Evolutionary conservation across 345 rosid species (phyloP), one percentile per base, ranked within the genome.

Genomic region (Linum lewisii): DNA sequence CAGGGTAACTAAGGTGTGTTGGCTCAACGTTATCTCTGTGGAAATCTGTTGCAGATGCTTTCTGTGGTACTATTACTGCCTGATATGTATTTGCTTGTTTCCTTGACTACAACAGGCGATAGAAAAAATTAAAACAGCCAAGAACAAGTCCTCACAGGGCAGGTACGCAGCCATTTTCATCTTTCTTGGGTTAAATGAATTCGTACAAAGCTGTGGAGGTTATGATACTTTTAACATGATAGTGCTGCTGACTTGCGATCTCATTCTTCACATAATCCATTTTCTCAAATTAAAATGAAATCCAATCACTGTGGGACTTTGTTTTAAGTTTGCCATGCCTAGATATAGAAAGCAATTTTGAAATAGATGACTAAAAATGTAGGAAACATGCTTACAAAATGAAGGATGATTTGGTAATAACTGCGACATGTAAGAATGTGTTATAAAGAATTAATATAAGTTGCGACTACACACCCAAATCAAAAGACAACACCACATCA

Each of bases 141-240:
- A 87, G 85, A 85, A 87, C 76, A 93, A 87, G 81, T 81, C 88
- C 65, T 75, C 96, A n/a, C 97, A 93, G 81, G 99, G 95, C 60
- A 77, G 88, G 99, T 93, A 63, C 69, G 85, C 60, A 59, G 15
- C 47, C 13, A 16, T 42, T 42, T n/a, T n/a, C n/a, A 16, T 42
- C 18, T 42, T 42, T 42, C 47, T 42, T 16, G 15, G 47, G 16
- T 7, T 42, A 11, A 42, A 42, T 42, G 13, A 16, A 16, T 42
- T 42, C 47, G 9, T 11, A 11, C 47, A 42, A 16, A 42, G 18
- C 47, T 42, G 47, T 42, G 47, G 15, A 3, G 2, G 47, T 42
- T 14, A 42, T 42, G 47, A 42, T 42, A 42, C 18, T 42, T 11
- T 42, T 29, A 29, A 16, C 14, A 7, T 42, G 18, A 42, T 42